Base-by-base conservation (phyloP, 257 asterid genomes). In the Hygrophila difformis region DNA sequence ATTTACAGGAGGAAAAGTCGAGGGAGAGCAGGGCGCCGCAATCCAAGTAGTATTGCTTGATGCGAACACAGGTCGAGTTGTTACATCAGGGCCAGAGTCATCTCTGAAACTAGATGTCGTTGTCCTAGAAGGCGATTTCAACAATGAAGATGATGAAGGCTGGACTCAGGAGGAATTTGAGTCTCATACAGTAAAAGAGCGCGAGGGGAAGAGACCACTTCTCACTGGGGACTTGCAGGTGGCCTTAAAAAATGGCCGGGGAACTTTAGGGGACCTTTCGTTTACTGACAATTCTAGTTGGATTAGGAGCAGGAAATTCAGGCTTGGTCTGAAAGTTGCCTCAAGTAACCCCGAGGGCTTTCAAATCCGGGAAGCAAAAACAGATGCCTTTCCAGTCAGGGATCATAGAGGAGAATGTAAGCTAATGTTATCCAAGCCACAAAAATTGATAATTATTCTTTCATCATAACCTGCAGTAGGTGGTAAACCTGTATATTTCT, bases 371-470 rank as follows among this genome's bases (percentile, higher is more conserved):
- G 98, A 86, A 65, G 98, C 98, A 31, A 85, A 82, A 72, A 86
- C 96, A 19, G 96, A 91, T 43, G 88, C 98, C 49, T 85, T 91
- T 66, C 79, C 68, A 17, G 98, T 91, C 65, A 91, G 86, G 91
- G 98, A 91, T 78, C 96, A 85, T 64, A 74, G 98, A 74, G 98
- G 98, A 68, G 98, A 91, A 82, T 61, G 98, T 91, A 74, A 67
- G 91, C 53, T 52, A 41, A 24, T 48, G 20, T 19, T 12, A 29
- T 12, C 52, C 45, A 47, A 51, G 23, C 13, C 34, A 42, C 56
- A 48, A 24, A 40, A 47, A 39, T 18, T 48, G 39, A 56, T 41
- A 39, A 17, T 28, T 26, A 11, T 8, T 10, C 49, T 28, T 41
- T 24, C 33, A 16, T 33, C 28, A 29, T 47, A n/a, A n/a, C n/a